phyloP scores from a whole-genome alignment of 805 yeast species.

The Starmera dryadoides region DNA sequence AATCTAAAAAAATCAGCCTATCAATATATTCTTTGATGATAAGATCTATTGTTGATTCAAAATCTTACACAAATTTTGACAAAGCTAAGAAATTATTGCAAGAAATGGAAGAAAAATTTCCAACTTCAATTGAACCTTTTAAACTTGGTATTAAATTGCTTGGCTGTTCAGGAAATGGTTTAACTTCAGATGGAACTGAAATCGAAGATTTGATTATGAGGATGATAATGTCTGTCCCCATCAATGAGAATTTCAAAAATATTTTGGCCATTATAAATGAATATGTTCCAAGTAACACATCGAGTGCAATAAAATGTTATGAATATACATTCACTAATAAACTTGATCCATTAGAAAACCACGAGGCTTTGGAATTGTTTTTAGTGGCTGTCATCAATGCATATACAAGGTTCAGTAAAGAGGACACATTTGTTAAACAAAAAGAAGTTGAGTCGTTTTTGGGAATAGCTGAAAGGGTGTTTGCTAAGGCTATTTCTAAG shows the following conservation, averaged over 20 bases:
- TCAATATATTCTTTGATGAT: constrained; percentile 20
- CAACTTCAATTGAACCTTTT: constrained; percentile 24
- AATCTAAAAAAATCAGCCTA: constrained; percentile 14
- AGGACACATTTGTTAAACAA: constrained; percentile 17
- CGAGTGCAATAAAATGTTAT: constrained; percentile 24
- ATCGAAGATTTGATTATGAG: constrained; percentile 27
- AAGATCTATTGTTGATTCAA: constrained; percentile 19
- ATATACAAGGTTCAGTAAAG: constrained; percentile 17
- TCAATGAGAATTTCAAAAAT: constrained; percentile 14
- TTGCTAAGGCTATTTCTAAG: constrained; percentile 20
- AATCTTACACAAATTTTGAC: constrained; percentile 6
- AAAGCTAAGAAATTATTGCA: constrained; percentile 17
- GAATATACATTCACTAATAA: constrained; percentile 28
- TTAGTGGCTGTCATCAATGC: constrained; percentile 23
- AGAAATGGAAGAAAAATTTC: constrained; percentile 19
- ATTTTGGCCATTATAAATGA: constrained; percentile 22
- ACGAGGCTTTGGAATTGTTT: constrained; percentile 13
- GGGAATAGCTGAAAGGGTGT: constrained; percentile 20
- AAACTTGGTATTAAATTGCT: constrained; percentile 21
- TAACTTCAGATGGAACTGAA: too few species aligned
- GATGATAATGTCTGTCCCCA: constrained; percentile 25
- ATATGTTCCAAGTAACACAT: constrained; percentile 17
- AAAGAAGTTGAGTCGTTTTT: constrained; percentile 18
- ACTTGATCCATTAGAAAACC: constrained; percentile 19
- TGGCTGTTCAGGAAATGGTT: too few species aligned